A percentile compares a stretch with the other conserved stretches of the same genome.
Conservation (phyloP, 306 rosid species). For the Casuarina glauca region DNA sequence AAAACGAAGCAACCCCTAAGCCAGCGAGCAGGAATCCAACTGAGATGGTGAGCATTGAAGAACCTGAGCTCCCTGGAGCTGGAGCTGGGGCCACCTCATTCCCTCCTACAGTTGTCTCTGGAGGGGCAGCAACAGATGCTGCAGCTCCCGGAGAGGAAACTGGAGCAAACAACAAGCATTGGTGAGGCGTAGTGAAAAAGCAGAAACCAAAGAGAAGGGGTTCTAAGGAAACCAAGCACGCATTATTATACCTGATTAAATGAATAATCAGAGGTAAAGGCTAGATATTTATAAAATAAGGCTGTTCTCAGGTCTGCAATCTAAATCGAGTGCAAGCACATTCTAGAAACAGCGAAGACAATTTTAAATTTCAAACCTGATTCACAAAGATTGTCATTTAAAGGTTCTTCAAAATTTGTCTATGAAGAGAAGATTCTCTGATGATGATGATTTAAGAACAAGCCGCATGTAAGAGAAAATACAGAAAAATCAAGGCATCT, state of each 20-base stretch:
- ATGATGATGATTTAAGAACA: neutral
- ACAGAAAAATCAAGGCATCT: too few relatives aligned
- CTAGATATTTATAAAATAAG: neutral
- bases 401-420: too few relatives aligned
- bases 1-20: conserved; percentile 25
- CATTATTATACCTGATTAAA: neutral
- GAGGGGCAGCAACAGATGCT: neutral
- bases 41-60: conserved; percentile 13
- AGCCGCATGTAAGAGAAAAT: too few relatives aligned
- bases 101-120: neutral
- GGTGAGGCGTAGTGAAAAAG: too few relatives aligned
- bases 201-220: too few relatives aligned
- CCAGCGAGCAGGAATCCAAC: conserved; percentile 34
- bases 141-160: neutral
- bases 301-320: neutral
- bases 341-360: neutral
- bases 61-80: conserved; percentile 36
- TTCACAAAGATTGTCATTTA: neutral
- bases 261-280: neutral
- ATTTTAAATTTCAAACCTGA: neutral
- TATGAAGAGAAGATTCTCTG: neutral
- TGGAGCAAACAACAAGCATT: neutral
- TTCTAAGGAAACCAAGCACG: neutral
- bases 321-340: neutral
- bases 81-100: conserved; percentile 33